Conservation (phyloP, 441 rosid genomes). For the Capsella rubella region DNA sequence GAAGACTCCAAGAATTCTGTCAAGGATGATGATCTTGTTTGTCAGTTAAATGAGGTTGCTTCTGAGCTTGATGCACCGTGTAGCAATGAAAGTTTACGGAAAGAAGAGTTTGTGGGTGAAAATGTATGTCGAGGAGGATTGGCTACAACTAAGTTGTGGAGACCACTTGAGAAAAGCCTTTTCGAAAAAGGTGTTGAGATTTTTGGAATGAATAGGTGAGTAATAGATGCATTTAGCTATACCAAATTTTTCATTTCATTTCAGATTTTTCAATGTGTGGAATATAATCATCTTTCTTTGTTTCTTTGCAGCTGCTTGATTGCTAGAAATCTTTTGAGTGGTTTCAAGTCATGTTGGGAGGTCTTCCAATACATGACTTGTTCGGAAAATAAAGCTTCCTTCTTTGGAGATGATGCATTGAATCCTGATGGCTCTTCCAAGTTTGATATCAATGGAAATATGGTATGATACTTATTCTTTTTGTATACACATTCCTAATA, state of each 20-base stretch:
- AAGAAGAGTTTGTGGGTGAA: constrained; percentile 74
- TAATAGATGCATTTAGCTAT: constrained; percentile 30
- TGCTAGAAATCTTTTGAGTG: constrained; percentile 91
- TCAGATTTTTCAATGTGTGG: constrained; percentile 2
- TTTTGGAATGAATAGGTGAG: constrained; percentile 94
- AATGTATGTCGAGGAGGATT: constrained; percentile 58
- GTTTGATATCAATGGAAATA: constrained; percentile 74
- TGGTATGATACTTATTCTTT: constrained; percentile 54
- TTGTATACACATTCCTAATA: constrained; percentile 18
- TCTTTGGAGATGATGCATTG: constrained; percentile 70
- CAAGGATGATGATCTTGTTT: constrained; percentile 51
- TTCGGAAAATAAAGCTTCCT: constrained; percentile 67
- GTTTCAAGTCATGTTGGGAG: constrained; percentile 93
- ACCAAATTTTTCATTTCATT: background rate
- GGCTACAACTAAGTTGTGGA: constrained; percentile 72
- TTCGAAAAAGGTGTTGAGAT: constrained; percentile 93
- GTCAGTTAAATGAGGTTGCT: constrained; percentile 50
- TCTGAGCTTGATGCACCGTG: constrained; percentile 54
- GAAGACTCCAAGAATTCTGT: constrained; percentile 49
- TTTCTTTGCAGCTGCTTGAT: constrained; percentile 78
- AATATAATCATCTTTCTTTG: constrained; percentile 20
- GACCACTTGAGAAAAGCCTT: constrained; percentile 86
- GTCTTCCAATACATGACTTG: constrained; percentile 84
- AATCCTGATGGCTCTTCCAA: constrained; percentile 82
- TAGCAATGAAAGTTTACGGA: constrained; percentile 60